Percentiles rank a stretch among this genome's conserved stretches.
These are phyloP conservation scores for Yarrowia deformans DNA, from an alignment of 805 yeast genomes.

Conservation along the genomic window DNA sequence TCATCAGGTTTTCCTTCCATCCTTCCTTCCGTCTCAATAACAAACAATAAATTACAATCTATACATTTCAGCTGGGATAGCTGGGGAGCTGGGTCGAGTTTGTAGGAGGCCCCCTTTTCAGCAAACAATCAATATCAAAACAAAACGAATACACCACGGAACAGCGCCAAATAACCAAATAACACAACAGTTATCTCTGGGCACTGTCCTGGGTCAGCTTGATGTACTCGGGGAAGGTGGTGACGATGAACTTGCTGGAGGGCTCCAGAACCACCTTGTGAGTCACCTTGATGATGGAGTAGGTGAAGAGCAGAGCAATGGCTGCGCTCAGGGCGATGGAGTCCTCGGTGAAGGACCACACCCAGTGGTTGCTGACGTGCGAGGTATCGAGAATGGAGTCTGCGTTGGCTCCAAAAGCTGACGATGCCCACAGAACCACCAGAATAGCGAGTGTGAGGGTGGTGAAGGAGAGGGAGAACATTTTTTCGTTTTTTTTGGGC, in stretches of 20 bases:
- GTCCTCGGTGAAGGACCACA: constrained; percentile 38
- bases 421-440: constrained; percentile 34
- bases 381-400: constrained; percentile 37
- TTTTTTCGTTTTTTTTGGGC: background rate
- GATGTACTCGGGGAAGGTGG: constrained; percentile 36
- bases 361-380: constrained; percentile 36
- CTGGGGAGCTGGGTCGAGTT: constrained; percentile 8
- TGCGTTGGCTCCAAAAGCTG: constrained; percentile 33
- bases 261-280: constrained; percentile 32
- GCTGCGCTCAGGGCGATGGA: constrained; percentile 34
- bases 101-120: background rate
- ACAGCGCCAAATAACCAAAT: background rate
- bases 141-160: background rate
- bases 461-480: constrained; percentile 32
- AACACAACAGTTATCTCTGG: background rate
- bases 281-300: constrained; percentile 33
- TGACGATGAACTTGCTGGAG: constrained; percentile 30
- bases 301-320: constrained; percentile 31
- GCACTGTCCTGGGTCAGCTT: constrained; percentile 37
- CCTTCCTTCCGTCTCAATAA: background rate
- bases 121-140: constrained; percentile 5
- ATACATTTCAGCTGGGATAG: constrained; percentile 35
- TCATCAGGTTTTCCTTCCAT: no score
- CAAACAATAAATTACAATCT: constrained; percentile 37
- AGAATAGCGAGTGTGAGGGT: constrained; percentile 36